Evolutionary conservation across 2,329 filamentous ascomycete species (phyloP), one percentile per base, ranked within the genome.

Genomic region (Monosporascus sp.): DNA sequence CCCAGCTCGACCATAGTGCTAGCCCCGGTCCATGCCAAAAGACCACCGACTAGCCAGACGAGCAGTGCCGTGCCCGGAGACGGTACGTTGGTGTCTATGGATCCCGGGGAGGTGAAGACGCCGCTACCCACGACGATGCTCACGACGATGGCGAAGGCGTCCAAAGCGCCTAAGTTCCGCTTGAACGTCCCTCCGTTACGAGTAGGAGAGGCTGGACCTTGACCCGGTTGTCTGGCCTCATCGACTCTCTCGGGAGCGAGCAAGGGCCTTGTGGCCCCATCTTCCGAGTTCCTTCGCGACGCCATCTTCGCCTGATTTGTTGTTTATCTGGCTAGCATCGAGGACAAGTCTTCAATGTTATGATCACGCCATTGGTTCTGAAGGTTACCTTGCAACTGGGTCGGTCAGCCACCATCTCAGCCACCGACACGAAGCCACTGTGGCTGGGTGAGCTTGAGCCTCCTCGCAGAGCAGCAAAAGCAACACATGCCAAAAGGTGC

Each of bases 61-160:
- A 81, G 60, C 37, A 87, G 60, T 2, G 82, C 80, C 1, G 72
- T 70, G 8, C 80, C 82, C 0, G 83, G 82, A 0, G 83, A 85
- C 0, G 82, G 81, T 3, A 85, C 81, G 58, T 85, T 84, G 17
- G 77, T 77, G 60, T 85, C 82, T 54, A 87, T 82, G 11, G 81
- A 76, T 0, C 82, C 81, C 0, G 83, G 83, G 1, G 82, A 85
- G 0, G 83, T 84, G 59, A 87, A 87, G 18, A 87, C 79, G 37
- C 83, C 83, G 50, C 79, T 82, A 7, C 83, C 83, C 47, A 86
- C 84, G 51, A 85, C 82, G 55, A 85, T 81, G 59, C 80, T 81
- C 55, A 85, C 77, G 41, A 85, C 72, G 47, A 86, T 81, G 22
- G 79, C 80, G 56, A 84, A 85, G 0, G 66, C 66, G 38, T 67